Evolutionary conservation across 2,329 filamentous ascomycete genomes (phyloP), one percentile per base, ranked within the genome.

Genomic region (Stagonosporopsis cucurbitacearum): DNA sequence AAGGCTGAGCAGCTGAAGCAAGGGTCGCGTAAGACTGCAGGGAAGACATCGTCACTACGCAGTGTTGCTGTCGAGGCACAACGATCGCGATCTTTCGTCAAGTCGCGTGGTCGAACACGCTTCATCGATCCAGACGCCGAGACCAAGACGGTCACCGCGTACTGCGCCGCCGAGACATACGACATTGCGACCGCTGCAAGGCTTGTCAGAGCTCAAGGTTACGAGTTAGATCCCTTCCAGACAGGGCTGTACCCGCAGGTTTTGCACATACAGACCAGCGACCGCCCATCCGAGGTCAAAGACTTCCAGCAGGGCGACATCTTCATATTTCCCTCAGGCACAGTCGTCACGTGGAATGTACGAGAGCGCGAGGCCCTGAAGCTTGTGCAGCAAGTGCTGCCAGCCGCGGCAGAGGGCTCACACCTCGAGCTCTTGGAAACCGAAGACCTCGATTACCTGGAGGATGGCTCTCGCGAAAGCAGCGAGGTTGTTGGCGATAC

Each of bases 321-420:
- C 46, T 98, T 98, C 71, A 88, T 99, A 53, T 99, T 99, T 64
- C 92, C 94, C 8, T 96, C 93, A 0, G 95, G 95, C 11, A 96
- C 93, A 12, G 84, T 98, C 7, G 95, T 98, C 6, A 89, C 91
- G 22, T 99, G 95, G 95, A 90, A 91, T 5, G 82, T 97, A 1
- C 88, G 91, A 0, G 85, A 92, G 58, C 86, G 89, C 54, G 85
- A 92, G 17, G 88, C 92, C 15, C 37, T 74, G 33, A 62, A 65
- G 41, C 60, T 75, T 15, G 67, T 75, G 15, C 90, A 90, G 8
- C 85, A 84, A 53, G 87, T 89, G 28, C 81, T 98, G 12, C 82
- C 91, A 19, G 84, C 87, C 0, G 92, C 94, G 1, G 91, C 93
- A 13, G 84, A 90, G 62, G 87, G 88, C 47, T 85, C 90, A 2